Conservation (phyloP, 2,329 filamentous ascomycete species). For the Botrytis aclada region DNA sequence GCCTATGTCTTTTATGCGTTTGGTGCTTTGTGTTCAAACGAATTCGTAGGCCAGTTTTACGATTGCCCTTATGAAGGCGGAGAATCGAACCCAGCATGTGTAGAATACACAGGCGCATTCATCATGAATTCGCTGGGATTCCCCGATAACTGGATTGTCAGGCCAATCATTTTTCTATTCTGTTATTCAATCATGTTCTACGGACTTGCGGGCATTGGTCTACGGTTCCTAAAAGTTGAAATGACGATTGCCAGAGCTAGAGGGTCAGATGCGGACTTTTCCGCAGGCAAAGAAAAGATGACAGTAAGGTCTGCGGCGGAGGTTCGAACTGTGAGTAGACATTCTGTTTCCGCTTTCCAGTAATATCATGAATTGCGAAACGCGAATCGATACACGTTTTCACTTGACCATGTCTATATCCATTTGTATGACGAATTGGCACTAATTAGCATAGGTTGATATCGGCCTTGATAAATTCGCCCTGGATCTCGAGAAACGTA, state of each 20-base stretch:
- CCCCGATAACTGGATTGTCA: constrained; percentile 62
- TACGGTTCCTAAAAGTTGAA: constrained; percentile 63
- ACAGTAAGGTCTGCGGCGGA: constrained; percentile 50
- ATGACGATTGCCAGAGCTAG: constrained; percentile 66
- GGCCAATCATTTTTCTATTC: constrained; percentile 61
- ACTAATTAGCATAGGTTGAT: constrained; percentile 46
- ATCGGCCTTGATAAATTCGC: constrained; percentile 63
- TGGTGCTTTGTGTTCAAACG: constrained; percentile 67
- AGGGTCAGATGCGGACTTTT: constrained; percentile 56
- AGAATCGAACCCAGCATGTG: constrained; percentile 61
- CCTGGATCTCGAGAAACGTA: constrained; percentile 61
- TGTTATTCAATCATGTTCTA: constrained; percentile 64
- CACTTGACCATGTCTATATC: neutral
- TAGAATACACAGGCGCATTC: constrained; percentile 65
- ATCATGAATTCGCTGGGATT: constrained; percentile 69
- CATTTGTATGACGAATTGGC: neutral
- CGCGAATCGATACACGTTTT: neutral
- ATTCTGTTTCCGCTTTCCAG: neutral
- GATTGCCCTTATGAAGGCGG: constrained; percentile 65
- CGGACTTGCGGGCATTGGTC: constrained; percentile 55
- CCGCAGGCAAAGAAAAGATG: constrained; percentile 70
- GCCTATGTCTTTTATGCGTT: constrained; percentile 68
- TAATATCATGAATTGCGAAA: neutral
- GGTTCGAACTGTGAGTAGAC: constrained; percentile 44
- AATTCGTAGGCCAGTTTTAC: constrained; percentile 70